Evolutionary conservation across 805 yeast genomes (phyloP).

Genomic region (Jamesozyma gamospora): DNA sequence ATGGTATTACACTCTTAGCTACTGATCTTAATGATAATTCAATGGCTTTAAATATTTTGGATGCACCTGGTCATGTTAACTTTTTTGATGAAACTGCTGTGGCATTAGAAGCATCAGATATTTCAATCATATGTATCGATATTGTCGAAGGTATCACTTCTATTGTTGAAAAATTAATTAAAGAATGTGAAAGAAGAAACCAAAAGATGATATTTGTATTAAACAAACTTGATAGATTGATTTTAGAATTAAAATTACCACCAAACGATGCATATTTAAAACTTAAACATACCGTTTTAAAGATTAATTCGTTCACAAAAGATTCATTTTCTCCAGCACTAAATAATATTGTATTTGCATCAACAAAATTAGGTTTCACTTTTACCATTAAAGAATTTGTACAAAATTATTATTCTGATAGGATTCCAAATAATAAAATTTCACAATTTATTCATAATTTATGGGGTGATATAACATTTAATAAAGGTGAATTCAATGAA

Average conservation of each 20-base stretch:
- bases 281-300: slow-evolving; percentile 47
- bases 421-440: slow-evolving; percentile 27
- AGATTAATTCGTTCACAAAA: slow-evolving; percentile 44
- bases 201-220: slow-evolving; percentile 51
- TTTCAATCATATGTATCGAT: slow-evolving; percentile 65
- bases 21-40: slow-evolving; percentile 47
- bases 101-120: slow-evolving; percentile 52
- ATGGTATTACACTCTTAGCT: slow-evolving; percentile 52
- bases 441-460: slow-evolving; percentile 42
- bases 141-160: slow-evolving; percentile 70
- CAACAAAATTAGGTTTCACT: slow-evolving; percentile 49
- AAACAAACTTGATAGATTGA: slow-evolving; percentile 79
- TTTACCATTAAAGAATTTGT: slow-evolving; percentile 66
- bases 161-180: slow-evolving; percentile 44
- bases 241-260: slow-evolving; percentile 68
- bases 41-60: slow-evolving; percentile 52
- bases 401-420: slow-evolving; percentile 33
- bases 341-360: slow-evolving; percentile 67
- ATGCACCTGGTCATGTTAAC: slow-evolving; percentile 87
- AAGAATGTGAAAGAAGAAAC: slow-evolving; percentile 41
- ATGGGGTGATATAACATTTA: slow-evolving; percentile 70
- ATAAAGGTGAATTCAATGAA: slow-evolving; percentile 36
- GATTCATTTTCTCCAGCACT: slow-evolving; percentile 46
- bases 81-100: slow-evolving; percentile 67
- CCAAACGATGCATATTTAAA: slow-evolving; percentile 67